Percentiles rank a stretch among this genome's conserved stretches.
Evolutionary conservation across 23 red algal genomes (phyloP).

Genomic region (Cyanidioschyzon merolae): DNA sequence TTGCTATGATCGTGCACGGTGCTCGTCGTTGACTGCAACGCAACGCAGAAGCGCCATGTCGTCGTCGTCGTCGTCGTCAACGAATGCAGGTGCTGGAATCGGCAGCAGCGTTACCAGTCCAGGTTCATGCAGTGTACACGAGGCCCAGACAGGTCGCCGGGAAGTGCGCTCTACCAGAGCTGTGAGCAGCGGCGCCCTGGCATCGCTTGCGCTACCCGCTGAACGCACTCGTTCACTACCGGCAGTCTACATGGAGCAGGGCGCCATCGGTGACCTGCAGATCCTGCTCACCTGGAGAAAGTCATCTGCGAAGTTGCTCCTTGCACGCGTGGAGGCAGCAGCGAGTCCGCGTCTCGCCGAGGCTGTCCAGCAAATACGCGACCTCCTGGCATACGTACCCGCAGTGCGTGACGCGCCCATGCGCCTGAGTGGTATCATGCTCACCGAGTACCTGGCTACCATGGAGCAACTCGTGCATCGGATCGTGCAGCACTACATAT

Average conservation of each 20-base stretch:
- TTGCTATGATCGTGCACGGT: neutral
- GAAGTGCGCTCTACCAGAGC: neutral
- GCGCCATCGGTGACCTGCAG: neutral
- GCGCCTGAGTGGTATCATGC: neutral
- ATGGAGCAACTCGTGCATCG: neutral
- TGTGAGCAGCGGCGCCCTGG: neutral
- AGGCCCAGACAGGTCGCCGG: neutral
- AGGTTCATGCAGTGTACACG: neutral
- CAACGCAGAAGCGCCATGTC: neutral
- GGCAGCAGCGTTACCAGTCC: neutral
- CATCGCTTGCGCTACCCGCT: neutral
- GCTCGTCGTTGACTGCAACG: neutral
- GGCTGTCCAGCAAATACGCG: neutral
- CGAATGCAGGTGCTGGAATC: too few species aligned
- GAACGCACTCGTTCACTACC: neutral
- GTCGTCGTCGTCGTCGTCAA: neutral
- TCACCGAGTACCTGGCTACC: neutral
- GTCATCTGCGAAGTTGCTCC: neutral
- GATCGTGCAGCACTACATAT: slow-evolving; percentile 5
- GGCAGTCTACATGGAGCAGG: neutral
- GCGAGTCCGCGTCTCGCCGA: neutral
- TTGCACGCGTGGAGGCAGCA: neutral
- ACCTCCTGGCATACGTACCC: slow-evolving; percentile 5
- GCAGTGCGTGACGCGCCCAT: neutral
- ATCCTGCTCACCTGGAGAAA: neutral